Evolutionary conservation across 805 yeast genomes (phyloP).

Genomic region (Tetrapisispora namnaoensis): DNA sequence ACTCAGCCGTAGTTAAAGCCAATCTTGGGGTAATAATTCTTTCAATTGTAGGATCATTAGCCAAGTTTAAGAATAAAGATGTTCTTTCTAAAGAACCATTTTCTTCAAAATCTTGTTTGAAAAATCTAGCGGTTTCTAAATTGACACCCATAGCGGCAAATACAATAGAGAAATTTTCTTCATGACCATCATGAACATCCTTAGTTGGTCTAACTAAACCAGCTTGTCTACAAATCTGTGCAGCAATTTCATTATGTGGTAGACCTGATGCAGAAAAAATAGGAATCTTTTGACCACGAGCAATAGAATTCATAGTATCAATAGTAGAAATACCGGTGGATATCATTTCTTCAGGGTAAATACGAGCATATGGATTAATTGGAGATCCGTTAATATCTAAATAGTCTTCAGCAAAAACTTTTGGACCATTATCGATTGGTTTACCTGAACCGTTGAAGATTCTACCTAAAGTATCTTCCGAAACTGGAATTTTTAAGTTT

Average conservation of each 20-base stretch:
- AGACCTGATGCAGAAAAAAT: constrained; percentile 98
- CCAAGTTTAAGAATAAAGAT: constrained; percentile 89
- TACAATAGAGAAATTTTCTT: constrained; percentile 97
- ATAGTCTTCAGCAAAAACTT: constrained; percentile 96
- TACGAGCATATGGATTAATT: constrained; percentile 95
- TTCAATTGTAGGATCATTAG: constrained; percentile 98
- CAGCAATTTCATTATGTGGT: constrained; percentile 99
- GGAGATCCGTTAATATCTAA: constrained; percentile 98
- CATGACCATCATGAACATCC: constrained; percentile 99
- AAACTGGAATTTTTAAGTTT: constrained; percentile 83
- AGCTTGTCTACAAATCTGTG: constrained; percentile 99
- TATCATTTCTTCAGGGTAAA: constrained; percentile 99
- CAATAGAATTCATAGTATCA: constrained; percentile 99
- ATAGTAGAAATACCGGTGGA: constrained; percentile 98
- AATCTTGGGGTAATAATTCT: constrained; percentile 98
- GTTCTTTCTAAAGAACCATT: constrained; percentile 98
- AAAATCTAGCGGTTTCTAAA: constrained; percentile 95
- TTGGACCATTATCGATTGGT: constrained; percentile 97
- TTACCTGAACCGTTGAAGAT: constrained; percentile 98
- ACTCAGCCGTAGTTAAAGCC: constrained; percentile 97
- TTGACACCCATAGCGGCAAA: constrained; percentile 99
- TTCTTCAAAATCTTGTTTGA: constrained; percentile 98
- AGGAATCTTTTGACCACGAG: constrained; percentile 99
- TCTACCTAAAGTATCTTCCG: constrained; percentile 96
- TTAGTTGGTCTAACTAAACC: constrained; percentile 98